Evolutionary conservation across 345 rosid genomes (phyloP).

Genomic region (Citrus medica): DNA sequence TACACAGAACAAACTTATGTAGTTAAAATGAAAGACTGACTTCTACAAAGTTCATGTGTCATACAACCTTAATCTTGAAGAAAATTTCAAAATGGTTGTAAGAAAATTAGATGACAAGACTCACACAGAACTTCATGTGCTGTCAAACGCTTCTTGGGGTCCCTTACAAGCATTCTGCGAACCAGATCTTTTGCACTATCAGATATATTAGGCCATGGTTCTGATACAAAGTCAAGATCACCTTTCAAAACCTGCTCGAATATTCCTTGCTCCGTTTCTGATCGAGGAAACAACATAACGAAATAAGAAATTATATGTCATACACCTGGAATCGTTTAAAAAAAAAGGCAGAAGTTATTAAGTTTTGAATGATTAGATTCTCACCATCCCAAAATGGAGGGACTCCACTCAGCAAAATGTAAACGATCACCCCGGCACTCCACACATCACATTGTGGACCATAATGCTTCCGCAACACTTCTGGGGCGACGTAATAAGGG

Average conservation of each 20-base stretch:
- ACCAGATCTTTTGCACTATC: conserved; percentile 84
- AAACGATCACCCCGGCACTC: conserved; percentile 97
- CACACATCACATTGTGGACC: conserved; percentile 94
- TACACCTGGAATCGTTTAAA: not conserved
- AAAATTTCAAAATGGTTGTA: too few relatives aligned
- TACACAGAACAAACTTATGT: not conserved
- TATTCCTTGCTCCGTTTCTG: conserved; percentile 97
- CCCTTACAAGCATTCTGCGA: conserved; percentile 77
- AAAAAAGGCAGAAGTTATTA: not conserved
- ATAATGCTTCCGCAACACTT: conserved; percentile 79
- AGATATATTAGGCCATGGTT: conserved; percentile 96
- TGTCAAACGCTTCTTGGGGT: conserved; percentile 76
- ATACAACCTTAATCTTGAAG: not conserved
- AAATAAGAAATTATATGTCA: conserved; percentile 19
- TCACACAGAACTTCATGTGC: conserved; percentile 90
- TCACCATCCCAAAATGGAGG: conserved; percentile 99
- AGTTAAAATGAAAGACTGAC: too few relatives aligned
- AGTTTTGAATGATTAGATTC: conserved; percentile 6
- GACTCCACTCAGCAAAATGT: conserved; percentile 84
- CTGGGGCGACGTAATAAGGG: conserved; percentile 98
- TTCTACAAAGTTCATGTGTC: too few relatives aligned
- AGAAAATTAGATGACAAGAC: conserved; percentile 24
- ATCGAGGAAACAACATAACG: conserved; percentile 15
- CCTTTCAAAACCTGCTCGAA: conserved; percentile 95
- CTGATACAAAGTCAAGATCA: conserved; percentile 85